These are phyloP conservation scores for Leccinum griseonigrum DNA, from an alignment of 1,284 basidiomycete species.

Conservation along the genomic window DNA sequence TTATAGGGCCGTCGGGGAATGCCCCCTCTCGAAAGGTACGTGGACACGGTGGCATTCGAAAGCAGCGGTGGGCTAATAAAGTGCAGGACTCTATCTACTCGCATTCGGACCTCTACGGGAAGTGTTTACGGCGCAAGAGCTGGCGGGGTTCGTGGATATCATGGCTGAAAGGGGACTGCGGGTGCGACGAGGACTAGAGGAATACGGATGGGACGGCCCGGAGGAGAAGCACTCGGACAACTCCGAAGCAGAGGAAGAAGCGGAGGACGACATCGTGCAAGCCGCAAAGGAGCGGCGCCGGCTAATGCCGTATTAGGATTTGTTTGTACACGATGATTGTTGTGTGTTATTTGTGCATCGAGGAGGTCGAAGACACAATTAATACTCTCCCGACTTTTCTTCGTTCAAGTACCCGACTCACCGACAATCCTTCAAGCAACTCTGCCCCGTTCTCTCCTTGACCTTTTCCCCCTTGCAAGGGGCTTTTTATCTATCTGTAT, in stretches of 20 bases:
- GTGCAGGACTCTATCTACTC: conserved; percentile 78
- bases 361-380: conserved; percentile 1
- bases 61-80: conserved; percentile 8
- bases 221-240: conserved; percentile 39
- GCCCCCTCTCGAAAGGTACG: conserved; percentile 76
- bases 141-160: conserved; percentile 67
- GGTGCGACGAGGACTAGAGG: conserved; percentile 65
- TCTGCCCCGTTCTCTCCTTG: conserved; percentile 3
- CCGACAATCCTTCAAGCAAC: neutral
- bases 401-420: conserved; percentile 7
- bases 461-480: conserved; percentile 17
- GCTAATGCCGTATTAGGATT: conserved; percentile 38
- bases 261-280: neutral
- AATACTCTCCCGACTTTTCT: conserved; percentile 1
- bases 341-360: conserved; percentile 19
- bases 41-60: conserved; percentile 13
- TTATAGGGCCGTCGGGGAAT: conserved; percentile 80
- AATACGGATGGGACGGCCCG: conserved; percentile 45
- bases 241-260: conserved; percentile 49
- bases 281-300: neutral
- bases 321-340: conserved; percentile 29
- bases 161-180: conserved; percentile 85
- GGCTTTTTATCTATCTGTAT: conserved; percentile 19
- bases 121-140: conserved; percentile 66
- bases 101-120: conserved; percentile 76